Percentiles rank a stretch among this genome's conserved stretches.
Conservation (phyloP, 257 asterid genomes). For the Solanum etuberosum region DNA sequence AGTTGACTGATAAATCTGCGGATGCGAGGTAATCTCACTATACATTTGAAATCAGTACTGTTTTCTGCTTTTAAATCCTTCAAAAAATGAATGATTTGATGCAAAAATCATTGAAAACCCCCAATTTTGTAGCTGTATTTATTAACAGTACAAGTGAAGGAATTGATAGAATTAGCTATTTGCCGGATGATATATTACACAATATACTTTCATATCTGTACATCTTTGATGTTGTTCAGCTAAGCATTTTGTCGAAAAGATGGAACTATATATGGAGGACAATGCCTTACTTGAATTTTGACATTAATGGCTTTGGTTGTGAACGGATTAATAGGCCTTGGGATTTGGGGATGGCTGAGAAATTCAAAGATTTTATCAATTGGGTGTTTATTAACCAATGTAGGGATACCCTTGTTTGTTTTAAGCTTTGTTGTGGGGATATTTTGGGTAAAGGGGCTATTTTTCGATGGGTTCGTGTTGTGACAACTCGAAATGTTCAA, state of each 20-base stretch:
- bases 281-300: not conserved
- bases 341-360: not conserved
- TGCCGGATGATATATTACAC: not conserved
- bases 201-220: not conserved
- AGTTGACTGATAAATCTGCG: not conserved
- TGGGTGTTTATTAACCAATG: not conserved
- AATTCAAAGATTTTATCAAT: not conserved
- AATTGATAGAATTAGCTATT: not conserved
- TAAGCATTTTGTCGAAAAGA: not conserved
- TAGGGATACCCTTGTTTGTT: not conserved
- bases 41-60: not conserved
- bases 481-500: not conserved
- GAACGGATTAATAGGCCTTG: not conserved
- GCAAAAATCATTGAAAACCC: not conserved
- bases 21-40: not conserved
- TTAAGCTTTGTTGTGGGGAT: not conserved
- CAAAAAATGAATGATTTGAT: not conserved
- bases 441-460: not conserved
- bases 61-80: not conserved
- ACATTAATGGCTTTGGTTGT: not conserved
- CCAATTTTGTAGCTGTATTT: not conserved
- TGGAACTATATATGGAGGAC: not conserved
- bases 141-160: not conserved
- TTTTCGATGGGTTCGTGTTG: not conserved
- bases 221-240: not conserved